Evolutionary conservation across 176 grass and related monocot genomes (phyloP).

Genomic region (Alloteropsis semialata): DNA sequence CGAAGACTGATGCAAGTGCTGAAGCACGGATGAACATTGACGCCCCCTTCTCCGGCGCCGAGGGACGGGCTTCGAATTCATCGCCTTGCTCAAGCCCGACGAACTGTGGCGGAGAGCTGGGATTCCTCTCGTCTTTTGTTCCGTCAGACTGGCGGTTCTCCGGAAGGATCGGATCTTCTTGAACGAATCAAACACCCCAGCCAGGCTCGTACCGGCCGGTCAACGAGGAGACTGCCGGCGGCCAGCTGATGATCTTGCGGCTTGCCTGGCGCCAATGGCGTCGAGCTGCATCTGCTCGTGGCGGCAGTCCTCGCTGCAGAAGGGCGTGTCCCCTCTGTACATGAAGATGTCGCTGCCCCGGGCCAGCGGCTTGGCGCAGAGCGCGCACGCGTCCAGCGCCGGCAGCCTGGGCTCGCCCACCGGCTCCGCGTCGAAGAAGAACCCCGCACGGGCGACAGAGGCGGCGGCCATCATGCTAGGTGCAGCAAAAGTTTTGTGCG

Average conservation of each 20-base stretch:
- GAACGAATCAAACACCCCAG: not conserved
- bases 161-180: not conserved
- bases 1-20: not conserved
- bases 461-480: too few relatives aligned
- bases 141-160: not conserved
- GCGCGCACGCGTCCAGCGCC: conserved; percentile 55
- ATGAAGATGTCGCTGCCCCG: conserved; percentile 70
- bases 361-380: conserved; percentile 48
- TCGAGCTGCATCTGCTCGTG: conserved; percentile 63
- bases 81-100: not conserved
- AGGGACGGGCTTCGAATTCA: not conserved
- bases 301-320: conserved; percentile 80
- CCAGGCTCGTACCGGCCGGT: not conserved
- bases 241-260: not conserved
- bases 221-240: not conserved
- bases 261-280: conserved; percentile 7
- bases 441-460: too few relatives aligned
- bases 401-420: not conserved
- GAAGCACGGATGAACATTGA: too few relatives aligned
- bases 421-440: conserved; percentile 24
- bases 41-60: not conserved
- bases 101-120: not conserved
- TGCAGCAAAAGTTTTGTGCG: too few relatives aligned
- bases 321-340: conserved; percentile 75
- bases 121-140: too few relatives aligned